Evolutionary conservation across 495 filamentous ascomycete genomes (phyloP), one percentile per base, ranked within the genome.

Genomic region (Parachaetomium inaequale): DNA sequence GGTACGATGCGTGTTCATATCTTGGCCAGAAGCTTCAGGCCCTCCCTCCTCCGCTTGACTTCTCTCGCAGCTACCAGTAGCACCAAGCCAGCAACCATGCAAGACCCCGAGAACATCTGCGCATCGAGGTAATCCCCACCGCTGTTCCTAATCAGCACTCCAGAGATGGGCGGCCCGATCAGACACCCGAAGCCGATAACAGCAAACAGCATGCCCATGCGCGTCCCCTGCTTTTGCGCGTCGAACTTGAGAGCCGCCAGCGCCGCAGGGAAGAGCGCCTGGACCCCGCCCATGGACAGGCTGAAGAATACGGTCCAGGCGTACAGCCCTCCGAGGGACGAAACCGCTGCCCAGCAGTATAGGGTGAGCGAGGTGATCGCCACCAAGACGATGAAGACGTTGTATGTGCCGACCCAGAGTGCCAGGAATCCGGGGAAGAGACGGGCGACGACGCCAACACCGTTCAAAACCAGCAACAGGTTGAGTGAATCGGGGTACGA

Each of bases 371-470:
- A 12, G 1, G 55, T 29, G 14, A 12, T 29, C n/a, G n/a, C n/a
- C n/a, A n/a, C n/a, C n/a, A n/a, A n/a, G n/a, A n/a, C n/a, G n/a
- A n/a, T n/a, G 25, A 57, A 57, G 42, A 57, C 34, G 28, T 57
- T 57, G 15, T 45, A 29, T 19, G 36, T 45, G 15, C 55, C 55
- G 38, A 45, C 3, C 19, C 25, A 19, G 15, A n/a, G 34, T 11
- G 55, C 55, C 6, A 57, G 2, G 15, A 42, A 29, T 2, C 38
- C 42, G 10, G 55, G 55, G 4, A 57, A 6, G 2, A 43, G 25
- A 28, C 55, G 55, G 3, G 38, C 55, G 34, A 43, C 55, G 38
- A 57, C 5, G 36, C 55, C 55, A 45, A 57, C 36, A 2, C 36
- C 55, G 23, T 57, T 57, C n/a, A 57, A 10, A 12, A 45, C 36